Base-by-base conservation (phyloP, 2,329 filamentous ascomycete genomes). In the Phyllosticta citriasiana region DNA sequence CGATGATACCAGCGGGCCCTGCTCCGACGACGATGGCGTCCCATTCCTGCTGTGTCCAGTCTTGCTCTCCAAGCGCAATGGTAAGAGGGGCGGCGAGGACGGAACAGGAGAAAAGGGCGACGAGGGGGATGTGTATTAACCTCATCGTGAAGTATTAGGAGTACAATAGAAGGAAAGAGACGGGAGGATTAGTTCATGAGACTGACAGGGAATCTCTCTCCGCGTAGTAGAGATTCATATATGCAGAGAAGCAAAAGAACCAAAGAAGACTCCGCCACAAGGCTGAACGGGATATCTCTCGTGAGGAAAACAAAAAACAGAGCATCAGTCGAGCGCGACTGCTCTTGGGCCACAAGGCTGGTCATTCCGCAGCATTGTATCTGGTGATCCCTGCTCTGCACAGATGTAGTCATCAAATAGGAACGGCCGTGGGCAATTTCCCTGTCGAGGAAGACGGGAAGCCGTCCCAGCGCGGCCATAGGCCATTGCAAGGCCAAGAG, bases 1-100 rank as follows among this genome's bases (percentile, higher is more conserved):
- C 76, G 30, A 82, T 79, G 58, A 83, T 80, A 5, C 80, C 80
- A 7, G 79, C 79, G 7, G 80, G 78, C 30, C 80, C 80, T 40
- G 79, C 77, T n/a, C 78, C 78, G 19, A 80, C 73, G 16, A 81
- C 69, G 55, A 81, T 79, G 40, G 57, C 58, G 50, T 65, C 64
- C 62, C 62, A 65, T 19, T 57, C 55, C 19, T 64, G 57, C 30
- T 27, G 14, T 3, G 59, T 60, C 59, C 53, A 64, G 47, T 57
- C 55, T 51, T 25, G 33, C 16, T 33, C n/a, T n/a, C 4, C n/a
- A 50, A 47, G 14, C 7, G 55, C n/a, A 35, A 55, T 35, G 55
- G 27, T 26, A 33, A 62, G 10, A 14, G 60, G 60, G 16, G 55
- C 60, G 8, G 60, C 55, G 33, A 55, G 30, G 24, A 50, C 22